These are phyloP conservation scores for Solanum chiquidenum DNA, from an alignment of 257 asterid genomes.

Conservation along the genomic window DNA sequence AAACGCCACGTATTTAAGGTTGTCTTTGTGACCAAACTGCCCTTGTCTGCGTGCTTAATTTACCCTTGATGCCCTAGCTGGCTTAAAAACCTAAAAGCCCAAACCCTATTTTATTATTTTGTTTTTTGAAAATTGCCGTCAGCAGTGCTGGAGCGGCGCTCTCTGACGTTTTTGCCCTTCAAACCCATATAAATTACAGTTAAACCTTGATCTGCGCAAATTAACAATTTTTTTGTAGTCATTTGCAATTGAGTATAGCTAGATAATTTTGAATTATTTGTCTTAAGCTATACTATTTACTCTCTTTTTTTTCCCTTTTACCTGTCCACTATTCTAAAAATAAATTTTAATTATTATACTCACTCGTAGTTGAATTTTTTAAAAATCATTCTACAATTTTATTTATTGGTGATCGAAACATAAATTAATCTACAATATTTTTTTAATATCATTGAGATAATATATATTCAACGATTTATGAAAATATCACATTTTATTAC, in stretches of 20 bases:
- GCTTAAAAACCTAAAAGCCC: not conserved
- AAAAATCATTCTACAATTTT: too few relatives aligned
- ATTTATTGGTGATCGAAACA: not conserved
- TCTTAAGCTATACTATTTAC: not conserved
- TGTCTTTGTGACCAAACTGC: not conserved
- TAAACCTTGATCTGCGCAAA: not conserved
- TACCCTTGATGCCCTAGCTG: not conserved
- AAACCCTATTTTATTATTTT: not conserved
- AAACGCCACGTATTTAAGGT: not conserved
- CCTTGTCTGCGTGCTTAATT: not conserved
- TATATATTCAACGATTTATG: too few relatives aligned
- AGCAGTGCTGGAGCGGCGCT: not conserved
- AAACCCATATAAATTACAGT: not conserved
- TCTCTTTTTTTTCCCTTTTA: rapidly evolving
- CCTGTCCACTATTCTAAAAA: too few relatives aligned
- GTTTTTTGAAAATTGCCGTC: not conserved
- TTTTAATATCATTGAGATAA: too few relatives aligned
- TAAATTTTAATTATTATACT: too few relatives aligned
- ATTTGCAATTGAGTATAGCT: not conserved
- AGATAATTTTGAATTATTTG: not conserved
- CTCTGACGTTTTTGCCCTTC: not conserved
- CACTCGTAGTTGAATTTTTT: too few relatives aligned
- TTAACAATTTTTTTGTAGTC: not conserved
- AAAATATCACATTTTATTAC: too few relatives aligned
- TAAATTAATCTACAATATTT: too few relatives aligned